These are phyloP conservation scores for Lactarius trivialis DNA, from an alignment of 768 basidiomycete genomes.

Conservation along the genomic window DNA sequence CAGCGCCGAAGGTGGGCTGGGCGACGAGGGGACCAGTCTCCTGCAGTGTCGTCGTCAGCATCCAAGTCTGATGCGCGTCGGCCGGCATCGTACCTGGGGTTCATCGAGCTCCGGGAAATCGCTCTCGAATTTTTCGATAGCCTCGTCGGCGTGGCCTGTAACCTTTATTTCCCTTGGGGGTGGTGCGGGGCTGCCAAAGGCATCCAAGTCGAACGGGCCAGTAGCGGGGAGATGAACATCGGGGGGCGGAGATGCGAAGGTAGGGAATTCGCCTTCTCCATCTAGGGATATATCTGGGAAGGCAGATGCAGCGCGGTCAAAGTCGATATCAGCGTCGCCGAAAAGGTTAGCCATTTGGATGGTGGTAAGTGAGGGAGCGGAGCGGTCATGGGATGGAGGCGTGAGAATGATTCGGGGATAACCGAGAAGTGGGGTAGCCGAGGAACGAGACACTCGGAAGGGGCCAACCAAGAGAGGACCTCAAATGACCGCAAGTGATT, in stretches of 20 bases:
- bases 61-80: conserved; percentile 16
- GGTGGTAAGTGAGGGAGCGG: neutral
- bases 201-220: conserved; percentile 56
- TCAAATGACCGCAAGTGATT: conserved; percentile 10
- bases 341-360: conserved; percentile 34
- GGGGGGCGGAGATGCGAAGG: conserved; percentile 32
- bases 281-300: conserved; percentile 84
- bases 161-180: conserved; percentile 57
- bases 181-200: conserved; percentile 48
- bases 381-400: neutral
- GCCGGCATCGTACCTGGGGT: conserved; percentile 31
- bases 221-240: conserved; percentile 21
- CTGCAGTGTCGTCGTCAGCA: conserved; percentile 13
- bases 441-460: neutral
- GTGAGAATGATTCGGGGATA: conserved; percentile 2
- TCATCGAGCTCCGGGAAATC: conserved; percentile 79
- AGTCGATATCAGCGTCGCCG: conserved; percentile 58
- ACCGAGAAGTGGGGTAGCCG: neutral
- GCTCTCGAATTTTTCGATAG: conserved; percentile 74
- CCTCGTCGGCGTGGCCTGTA: conserved; percentile 68
- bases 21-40: conserved; percentile 16
- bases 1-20: conserved; percentile 42
- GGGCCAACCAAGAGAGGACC: neutral
- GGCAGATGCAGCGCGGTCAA: conserved; percentile 72
- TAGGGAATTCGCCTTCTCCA: conserved; percentile 49